Percentiles rank a stretch among this genome's conserved stretches.
These are phyloP conservation scores for Boletus sp. DNA, from an alignment of 768 basidiomycete species.

Conservation along the genomic window DNA sequence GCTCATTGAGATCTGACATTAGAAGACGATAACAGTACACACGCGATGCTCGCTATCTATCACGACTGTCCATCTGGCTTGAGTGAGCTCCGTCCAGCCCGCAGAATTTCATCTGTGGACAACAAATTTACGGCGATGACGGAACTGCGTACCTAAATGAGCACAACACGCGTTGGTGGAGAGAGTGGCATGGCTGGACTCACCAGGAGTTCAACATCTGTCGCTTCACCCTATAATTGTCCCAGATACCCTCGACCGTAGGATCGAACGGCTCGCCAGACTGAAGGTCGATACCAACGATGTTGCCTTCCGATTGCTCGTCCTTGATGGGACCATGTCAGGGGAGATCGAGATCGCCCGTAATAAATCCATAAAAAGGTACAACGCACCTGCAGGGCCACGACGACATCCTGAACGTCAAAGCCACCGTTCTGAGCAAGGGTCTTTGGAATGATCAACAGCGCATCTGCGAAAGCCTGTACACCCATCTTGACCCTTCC, in stretches of 20 bases:
- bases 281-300: slow-evolving; percentile 87
- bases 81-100: slow-evolving; percentile 83
- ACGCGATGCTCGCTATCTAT: slow-evolving; percentile 30
- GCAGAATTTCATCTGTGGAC: slow-evolving; percentile 93
- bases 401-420: slow-evolving; percentile 94
- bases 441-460: slow-evolving; percentile 95
- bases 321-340: slow-evolving; percentile 50
- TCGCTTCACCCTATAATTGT: slow-evolving; percentile 97
- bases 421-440: slow-evolving; percentile 94
- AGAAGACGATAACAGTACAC: slow-evolving; percentile 21
- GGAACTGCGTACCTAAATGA: slow-evolving; percentile 51
- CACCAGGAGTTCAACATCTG: slow-evolving; percentile 98
- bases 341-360: slow-evolving; percentile 9
- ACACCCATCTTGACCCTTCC: slow-evolving; percentile 97
- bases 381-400: slow-evolving; percentile 74
- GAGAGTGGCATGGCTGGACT: slow-evolving; percentile 27
- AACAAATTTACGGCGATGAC: slow-evolving; percentile 94
- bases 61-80: slow-evolving; percentile 71
- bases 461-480: slow-evolving; percentile 93
- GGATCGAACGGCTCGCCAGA: slow-evolving; percentile 97
- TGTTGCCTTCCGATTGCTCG: slow-evolving; percentile 90
- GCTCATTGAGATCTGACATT: slow-evolving; percentile 14
- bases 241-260: slow-evolving; percentile 95
- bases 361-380: slow-evolving; percentile 4
- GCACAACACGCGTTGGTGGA: slow-evolving; percentile 19